Evolutionary conservation across 208 protist genomes (phyloP), one percentile per base, ranked within the genome.

Genomic region (Leishmania lainsoni): DNA sequence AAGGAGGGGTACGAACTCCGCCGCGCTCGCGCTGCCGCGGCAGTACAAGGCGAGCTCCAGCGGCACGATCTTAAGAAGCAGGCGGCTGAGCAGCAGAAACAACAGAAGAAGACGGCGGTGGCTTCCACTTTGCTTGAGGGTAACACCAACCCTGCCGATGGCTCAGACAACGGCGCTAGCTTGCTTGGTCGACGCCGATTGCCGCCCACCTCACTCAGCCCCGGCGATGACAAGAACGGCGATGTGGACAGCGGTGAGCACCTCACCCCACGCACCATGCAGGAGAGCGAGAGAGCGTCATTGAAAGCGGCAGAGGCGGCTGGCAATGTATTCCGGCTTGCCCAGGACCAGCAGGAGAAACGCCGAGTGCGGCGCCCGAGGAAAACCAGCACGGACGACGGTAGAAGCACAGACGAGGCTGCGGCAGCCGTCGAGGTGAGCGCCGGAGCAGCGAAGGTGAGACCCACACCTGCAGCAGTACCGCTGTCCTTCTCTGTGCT

Each of bases 1-100:
- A 87, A 84, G 75, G 89, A 93, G 59, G 87, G 89, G 42, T 93
- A 92, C 83, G 81, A 89, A 69, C 54, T 86, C 54, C 81, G 79
- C 8, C 83, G 78, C 58, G 75, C 76, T 77, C 56, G 72, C 51
- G 75, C 83, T 61, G 66, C 85, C n/a, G 78, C 70, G 39, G 59
- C 79, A 73, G 77, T 66, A 12, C 39, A 76, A 68, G 89, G 86
- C 74, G 80, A 77, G 79, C 81, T 78, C 76, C 63, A 75, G 68
- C 65, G 70, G 20, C 81, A 88, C 29, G 76, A 65, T 8, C 68
- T 73, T 9, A 56, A 81, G 32, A 83, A 73, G 78, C 61, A 59
- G 12, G 75, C 20, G 35, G n/a, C 65, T 9, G 16, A 70, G 32
- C 65, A 70, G 65, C 10, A 52, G 45, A 65, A 22, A 26, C 63